Conservation (phyloP, 805 yeast species). For the Wickerhamomyces mucosus region DNA sequence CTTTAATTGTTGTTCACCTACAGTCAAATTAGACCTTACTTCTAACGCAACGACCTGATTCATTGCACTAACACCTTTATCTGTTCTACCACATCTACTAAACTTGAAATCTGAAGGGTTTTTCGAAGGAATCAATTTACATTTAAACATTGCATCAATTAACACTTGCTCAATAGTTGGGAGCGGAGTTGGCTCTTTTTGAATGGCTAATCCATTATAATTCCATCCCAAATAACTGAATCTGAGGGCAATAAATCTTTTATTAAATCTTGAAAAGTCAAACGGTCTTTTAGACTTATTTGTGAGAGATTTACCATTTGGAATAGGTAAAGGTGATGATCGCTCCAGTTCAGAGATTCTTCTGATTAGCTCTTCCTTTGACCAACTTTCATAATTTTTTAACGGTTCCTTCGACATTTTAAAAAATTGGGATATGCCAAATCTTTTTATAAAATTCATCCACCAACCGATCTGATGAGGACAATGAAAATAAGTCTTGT, state of each 20-base stretch:
- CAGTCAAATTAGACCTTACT: slow-evolving; percentile 58
- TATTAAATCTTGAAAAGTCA: slow-evolving; percentile 54
- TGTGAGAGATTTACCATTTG: not conserved
- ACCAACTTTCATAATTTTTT: slow-evolving; percentile 46
- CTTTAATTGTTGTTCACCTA: slow-evolving; percentile 52
- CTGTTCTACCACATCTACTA: slow-evolving; percentile 92
- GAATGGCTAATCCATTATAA: slow-evolving; percentile 84
- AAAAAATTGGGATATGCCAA: not conserved
- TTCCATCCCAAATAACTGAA: slow-evolving; percentile 94
- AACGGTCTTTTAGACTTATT: slow-evolving; percentile 33
- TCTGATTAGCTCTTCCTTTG: slow-evolving; percentile 52
- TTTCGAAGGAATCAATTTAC: slow-evolving; percentile 52
- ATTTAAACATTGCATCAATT: slow-evolving; percentile 57
- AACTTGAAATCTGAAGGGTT: slow-evolving; percentile 60
- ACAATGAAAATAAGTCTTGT: too few species aligned
- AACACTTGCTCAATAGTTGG: slow-evolving; percentile 83
- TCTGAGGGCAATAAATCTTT: slow-evolving; percentile 65
- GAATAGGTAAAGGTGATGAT: slow-evolving; percentile 2
- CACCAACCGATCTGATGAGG: too few species aligned
- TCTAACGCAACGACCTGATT: slow-evolving; percentile 81
- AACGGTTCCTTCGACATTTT: slow-evolving; percentile 4
- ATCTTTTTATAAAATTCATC: too few species aligned
- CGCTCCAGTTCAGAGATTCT: slow-evolving; percentile 48
- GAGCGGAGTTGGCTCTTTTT: slow-evolving; percentile 61
- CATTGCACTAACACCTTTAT: slow-evolving; percentile 95